Evolutionary conservation across 306 rosid genomes (phyloP), one percentile per base, ranked within the genome.

Genomic region (Castanea mollissima): DNA sequence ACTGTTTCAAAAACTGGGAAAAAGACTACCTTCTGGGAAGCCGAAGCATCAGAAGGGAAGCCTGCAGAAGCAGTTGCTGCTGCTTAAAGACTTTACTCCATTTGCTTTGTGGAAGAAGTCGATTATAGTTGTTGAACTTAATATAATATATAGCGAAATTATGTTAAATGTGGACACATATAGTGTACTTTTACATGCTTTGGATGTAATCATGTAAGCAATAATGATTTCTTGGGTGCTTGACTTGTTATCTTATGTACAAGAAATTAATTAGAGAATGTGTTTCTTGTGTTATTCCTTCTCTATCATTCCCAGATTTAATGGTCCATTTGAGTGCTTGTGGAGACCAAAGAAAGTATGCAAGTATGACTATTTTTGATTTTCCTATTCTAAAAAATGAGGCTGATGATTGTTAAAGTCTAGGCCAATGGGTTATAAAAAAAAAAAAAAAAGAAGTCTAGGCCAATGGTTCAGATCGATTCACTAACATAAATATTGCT

Each of bases 1-100:
- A 85, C 97, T 0, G 97, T 94, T 74, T 80, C 97, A 23, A 94
- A 94, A 86, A 89, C 93, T 46, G 98, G 98, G 68, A 94, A 94
- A 93, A 90, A 91, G 76, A 94, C 97, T 44, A 81, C 90, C 67
- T 92, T 81, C 77, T 92, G 97, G 25, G 82, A 72, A 74, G 15
- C 80, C 14, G 86, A 76, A 64, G 76, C 51, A 74, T 14, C 80
- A 16, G 86, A 74, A 74, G 76, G 27, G 72, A 83, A 90, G 82
- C 51, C 87, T 68, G 85, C 88, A 44, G 93, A 87, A 77, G 41
- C 89, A 1, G 85, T 84, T 69, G 85, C 82, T 74, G 92, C 80
- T 56, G 88, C 87, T 25, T 92, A 83, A 86, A 71, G 60, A 63
- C 21, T 59, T 15, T 15, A 58, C 54, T 49, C 55, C 51, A 54